phyloP scores from a whole-genome alignment of 129 eudicot genomes.

The Centrapalus pauciflorus region DNA sequence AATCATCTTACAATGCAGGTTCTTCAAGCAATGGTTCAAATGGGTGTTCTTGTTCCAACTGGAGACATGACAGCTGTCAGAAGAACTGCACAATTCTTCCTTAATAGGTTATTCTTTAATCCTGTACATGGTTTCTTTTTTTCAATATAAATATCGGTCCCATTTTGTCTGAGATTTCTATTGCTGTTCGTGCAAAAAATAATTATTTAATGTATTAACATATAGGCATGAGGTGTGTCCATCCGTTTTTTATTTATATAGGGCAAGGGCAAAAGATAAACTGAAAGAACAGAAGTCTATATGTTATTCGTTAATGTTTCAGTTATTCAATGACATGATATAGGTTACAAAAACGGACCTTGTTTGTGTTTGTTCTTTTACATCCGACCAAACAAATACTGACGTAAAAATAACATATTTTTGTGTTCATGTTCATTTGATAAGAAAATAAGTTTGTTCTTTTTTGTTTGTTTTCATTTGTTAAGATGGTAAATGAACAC shows the following conservation, averaged over 20 bases:
- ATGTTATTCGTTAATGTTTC: background rate
- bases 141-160: slow-evolving; percentile 3
- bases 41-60: slow-evolving; percentile 99
- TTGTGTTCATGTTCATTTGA: no score
- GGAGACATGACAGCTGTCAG: slow-evolving; percentile 99
- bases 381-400: no score
- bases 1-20: slow-evolving; percentile 45
- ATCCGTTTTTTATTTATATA: background rate
- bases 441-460: no score
- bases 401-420: no score
- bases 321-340: background rate
- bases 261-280: background rate
- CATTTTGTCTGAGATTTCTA: background rate
- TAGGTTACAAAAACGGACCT: no score
- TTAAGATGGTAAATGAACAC: no score
- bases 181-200: background rate
- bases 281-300: background rate
- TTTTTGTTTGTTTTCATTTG: no score
- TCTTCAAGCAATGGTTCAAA: slow-evolving; percentile 88
- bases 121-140: background rate
- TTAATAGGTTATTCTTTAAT: slow-evolving; percentile 55
- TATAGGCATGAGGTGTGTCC: background rate
- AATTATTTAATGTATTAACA: background rate
- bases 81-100: slow-evolving; percentile 91
- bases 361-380: no score